Conservation (phyloP, 495 filamentous ascomycete genomes). For the Staphylotrichum tortipilum region DNA sequence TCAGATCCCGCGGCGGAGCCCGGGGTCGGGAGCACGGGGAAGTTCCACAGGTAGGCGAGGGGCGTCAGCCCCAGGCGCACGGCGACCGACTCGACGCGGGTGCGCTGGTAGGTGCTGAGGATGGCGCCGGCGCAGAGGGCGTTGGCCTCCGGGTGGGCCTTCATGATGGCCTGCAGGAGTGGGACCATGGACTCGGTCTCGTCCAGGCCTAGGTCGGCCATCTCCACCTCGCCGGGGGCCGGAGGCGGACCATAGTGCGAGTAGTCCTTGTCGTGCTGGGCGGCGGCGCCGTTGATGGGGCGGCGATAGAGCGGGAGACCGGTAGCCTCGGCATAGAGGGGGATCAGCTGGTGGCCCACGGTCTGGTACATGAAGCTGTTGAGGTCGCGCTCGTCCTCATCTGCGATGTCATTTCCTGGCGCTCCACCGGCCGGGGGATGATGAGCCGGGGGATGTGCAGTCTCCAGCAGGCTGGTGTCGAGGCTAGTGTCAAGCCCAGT, state of each 20-base stretch:
- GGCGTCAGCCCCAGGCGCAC: slow-evolving; percentile 66
- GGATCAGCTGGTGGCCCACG: slow-evolving; percentile 78
- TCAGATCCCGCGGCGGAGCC: slow-evolving; percentile 26
- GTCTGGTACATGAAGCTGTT: slow-evolving; percentile 99
- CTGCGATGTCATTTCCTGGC: slow-evolving; percentile 10
- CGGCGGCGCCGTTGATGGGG: slow-evolving; percentile 58
- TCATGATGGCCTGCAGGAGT: slow-evolving; percentile 55
- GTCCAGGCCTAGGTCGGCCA: slow-evolving; percentile 34
- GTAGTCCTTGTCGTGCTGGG: slow-evolving; percentile 58
- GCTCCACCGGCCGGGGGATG: slow-evolving; percentile 11
- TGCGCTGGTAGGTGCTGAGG: slow-evolving; percentile 89
- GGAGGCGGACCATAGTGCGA: slow-evolving; percentile 22
- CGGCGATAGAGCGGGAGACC: slow-evolving; percentile 71
- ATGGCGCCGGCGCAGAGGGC: slow-evolving; percentile 88
- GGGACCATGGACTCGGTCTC: slow-evolving; percentile 83
- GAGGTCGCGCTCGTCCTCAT: slow-evolving; percentile 55
- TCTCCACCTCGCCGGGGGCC: no score
- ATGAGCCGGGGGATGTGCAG: slow-evolving; percentile 3
- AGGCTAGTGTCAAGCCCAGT: no score
- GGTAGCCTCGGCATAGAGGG: slow-evolving; percentile 71
- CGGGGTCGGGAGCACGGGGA: slow-evolving; percentile 53
- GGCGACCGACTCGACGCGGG: slow-evolving; percentile 83
- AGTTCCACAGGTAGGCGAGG: slow-evolving; percentile 86
- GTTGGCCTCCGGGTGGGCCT: slow-evolving; percentile 63
- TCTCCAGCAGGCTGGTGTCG: neutral